Percentiles rank a stretch among this genome's conserved stretches.
Evolutionary conservation across 257 asterid species (phyloP).

Genomic region (Nicotiana noctiflora): DNA sequence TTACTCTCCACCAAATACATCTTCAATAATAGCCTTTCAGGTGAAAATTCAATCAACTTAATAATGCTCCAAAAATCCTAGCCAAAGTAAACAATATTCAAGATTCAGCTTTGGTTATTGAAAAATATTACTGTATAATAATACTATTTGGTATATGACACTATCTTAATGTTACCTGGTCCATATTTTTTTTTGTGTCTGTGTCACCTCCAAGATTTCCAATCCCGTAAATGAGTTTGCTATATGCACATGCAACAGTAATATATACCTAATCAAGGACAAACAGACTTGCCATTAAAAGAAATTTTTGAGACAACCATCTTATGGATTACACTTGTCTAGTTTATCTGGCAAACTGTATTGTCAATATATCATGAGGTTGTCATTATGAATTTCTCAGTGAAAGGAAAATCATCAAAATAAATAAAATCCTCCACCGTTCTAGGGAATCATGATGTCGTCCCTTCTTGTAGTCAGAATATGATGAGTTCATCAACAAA

Average conservation of each 20-base stretch:
- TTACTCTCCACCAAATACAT: constrained; percentile 91
- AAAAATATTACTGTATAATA: not conserved
- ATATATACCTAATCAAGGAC: not conserved
- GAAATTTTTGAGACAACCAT: not conserved
- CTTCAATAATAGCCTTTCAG: constrained; percentile 25
- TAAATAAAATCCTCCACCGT: not conserved
- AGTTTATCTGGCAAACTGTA: not conserved
- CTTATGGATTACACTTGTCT: not conserved
- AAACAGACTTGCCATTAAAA: not conserved
- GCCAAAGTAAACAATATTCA: not conserved
- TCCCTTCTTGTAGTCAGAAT: too few relatives aligned
- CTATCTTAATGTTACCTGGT: not conserved
- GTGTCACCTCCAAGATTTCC: not conserved
- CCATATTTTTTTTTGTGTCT: not conserved
- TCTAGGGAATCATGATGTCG: too few relatives aligned
- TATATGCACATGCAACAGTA: not conserved
- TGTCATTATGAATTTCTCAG: not conserved
- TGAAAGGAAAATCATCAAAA: not conserved
- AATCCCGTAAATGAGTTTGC: not conserved
- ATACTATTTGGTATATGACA: not conserved
- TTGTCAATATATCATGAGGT: not conserved
- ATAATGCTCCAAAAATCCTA: constrained; percentile 32
- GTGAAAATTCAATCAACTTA: constrained; percentile 16
- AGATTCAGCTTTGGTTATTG: not conserved
- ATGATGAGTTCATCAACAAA: not conserved